Percentiles rank a stretch among this genome's conserved stretches.
Evolutionary conservation across 352 stramenopile genomes (phyloP).

Genomic region (Globisporangium middletonii): DNA sequence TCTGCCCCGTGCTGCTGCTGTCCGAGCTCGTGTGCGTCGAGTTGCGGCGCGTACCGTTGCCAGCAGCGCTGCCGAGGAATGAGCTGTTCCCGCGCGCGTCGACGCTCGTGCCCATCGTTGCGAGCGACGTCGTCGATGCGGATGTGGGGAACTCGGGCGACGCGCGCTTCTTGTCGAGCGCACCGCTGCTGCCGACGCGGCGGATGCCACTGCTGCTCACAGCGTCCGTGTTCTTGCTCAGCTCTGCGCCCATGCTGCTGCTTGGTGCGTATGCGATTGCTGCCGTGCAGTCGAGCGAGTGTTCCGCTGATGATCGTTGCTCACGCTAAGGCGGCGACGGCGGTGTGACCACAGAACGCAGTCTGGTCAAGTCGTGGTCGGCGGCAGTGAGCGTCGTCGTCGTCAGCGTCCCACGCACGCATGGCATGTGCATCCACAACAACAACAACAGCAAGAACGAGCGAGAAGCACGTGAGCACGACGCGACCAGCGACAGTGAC

Average conservation of each 20-base stretch:
- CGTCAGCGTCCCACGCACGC: too few species aligned
- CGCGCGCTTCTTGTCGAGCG: conserved; percentile 40
- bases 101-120: conserved; percentile 23
- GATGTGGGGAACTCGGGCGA: conserved; percentile 32
- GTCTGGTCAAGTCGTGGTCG: too few species aligned
- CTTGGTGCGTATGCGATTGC: neutral
- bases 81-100: conserved; percentile 14
- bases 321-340: neutral
- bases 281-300: neutral
- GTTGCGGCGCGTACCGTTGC: conserved; percentile 12
- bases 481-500: neutral
- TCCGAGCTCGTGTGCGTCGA: conserved; percentile 29
- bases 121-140: conserved; percentile 51
- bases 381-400: too few species aligned
- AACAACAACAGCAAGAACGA: neutral
- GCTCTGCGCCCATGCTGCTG: conserved; percentile 54
- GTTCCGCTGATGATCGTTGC: neutral
- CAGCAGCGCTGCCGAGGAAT: conserved; percentile 3
- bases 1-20: conserved; percentile 39
- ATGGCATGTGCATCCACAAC: neutral
- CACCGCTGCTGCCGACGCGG: conserved; percentile 61
- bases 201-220: conserved; percentile 28
- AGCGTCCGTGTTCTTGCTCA: conserved; percentile 35
- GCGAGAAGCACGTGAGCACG: neutral
- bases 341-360: too few species aligned